Percentiles rank a stretch among this genome's conserved stretches.
Evolutionary conservation across 208 protist species (phyloP).

Genomic region (Crithidia mellificae): DNA sequence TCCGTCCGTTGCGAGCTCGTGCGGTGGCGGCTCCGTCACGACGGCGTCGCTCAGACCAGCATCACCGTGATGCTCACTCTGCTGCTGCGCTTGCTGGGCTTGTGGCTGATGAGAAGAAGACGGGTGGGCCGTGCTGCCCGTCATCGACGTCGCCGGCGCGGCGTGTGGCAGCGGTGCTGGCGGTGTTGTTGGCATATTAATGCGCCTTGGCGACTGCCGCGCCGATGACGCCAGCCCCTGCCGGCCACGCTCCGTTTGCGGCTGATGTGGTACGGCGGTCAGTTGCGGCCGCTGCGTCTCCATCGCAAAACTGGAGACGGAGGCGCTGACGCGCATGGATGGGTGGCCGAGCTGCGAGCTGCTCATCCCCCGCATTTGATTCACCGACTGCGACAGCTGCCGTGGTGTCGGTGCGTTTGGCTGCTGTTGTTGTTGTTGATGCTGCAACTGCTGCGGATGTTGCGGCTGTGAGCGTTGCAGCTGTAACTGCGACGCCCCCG

Average conservation of each 20-base stretch:
- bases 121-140: neutral
- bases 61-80: neutral
- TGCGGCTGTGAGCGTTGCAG: too few species aligned
- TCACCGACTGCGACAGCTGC: constrained; percentile 1
- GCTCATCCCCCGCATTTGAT: constrained; percentile 9
- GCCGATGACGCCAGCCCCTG: neutral
- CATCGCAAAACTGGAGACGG: neutral
- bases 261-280: neutral
- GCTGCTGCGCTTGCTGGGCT: neutral
- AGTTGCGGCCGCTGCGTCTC: constrained; percentile 2
- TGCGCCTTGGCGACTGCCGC: neutral
- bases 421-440: neutral
- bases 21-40: neutral
- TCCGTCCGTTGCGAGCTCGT: neutral
- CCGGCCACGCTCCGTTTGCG: constrained; percentile 9
- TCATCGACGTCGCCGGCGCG: neutral
- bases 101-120: neutral
- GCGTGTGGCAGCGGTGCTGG: neutral
- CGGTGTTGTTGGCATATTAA: neutral
- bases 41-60: neutral
- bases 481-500: too few species aligned
- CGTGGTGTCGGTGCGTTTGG: neutral
- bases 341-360: neutral
- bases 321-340: constrained; percentile 3
- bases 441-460: too few species aligned